These are phyloP conservation scores for Cordyceps pruinosa DNA, from an alignment of 2,329 filamentous ascomycete genomes.

Conservation along the genomic window DNA sequence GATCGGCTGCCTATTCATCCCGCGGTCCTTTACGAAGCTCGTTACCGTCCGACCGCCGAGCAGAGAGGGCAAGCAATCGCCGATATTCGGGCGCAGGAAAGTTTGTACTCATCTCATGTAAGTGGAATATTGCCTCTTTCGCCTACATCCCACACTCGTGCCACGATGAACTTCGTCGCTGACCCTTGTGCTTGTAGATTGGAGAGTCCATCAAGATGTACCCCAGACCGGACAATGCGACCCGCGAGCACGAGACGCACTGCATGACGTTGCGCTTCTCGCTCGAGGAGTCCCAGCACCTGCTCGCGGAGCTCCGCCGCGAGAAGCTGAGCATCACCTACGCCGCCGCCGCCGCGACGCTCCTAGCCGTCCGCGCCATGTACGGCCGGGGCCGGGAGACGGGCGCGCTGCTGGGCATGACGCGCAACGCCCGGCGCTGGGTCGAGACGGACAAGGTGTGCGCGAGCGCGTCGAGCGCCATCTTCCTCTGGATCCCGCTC, in stretches of 20 bases:
- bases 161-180: not conserved
- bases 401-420: constrained; percentile 1
- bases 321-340: not conserved
- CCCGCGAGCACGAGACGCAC: not conserved
- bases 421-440: constrained; percentile 2
- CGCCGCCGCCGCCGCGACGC: not conserved
- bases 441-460: not conserved
- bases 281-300: not conserved
- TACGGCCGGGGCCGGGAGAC: not conserved
- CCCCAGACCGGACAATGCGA: not conserved
- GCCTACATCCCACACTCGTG: no score
- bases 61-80: not conserved
- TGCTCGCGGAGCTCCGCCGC: not conserved
- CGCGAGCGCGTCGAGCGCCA: not conserved
- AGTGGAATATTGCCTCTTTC: no score
- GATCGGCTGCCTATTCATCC: not conserved
- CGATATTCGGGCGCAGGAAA: not conserved
- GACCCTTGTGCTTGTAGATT: not conserved
- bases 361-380: not conserved
- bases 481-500: constrained; percentile 1
- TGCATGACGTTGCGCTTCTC: not conserved
- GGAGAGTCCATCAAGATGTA: not conserved
- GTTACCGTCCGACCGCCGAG: not conserved
- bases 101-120: not conserved
- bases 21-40: not conserved